A percentile compares a stretch with the other conserved stretches of the same genome.
Conservation (phyloP, 371 early-diverging fungal genomes). For the Umbelopsis sp. region DNA sequence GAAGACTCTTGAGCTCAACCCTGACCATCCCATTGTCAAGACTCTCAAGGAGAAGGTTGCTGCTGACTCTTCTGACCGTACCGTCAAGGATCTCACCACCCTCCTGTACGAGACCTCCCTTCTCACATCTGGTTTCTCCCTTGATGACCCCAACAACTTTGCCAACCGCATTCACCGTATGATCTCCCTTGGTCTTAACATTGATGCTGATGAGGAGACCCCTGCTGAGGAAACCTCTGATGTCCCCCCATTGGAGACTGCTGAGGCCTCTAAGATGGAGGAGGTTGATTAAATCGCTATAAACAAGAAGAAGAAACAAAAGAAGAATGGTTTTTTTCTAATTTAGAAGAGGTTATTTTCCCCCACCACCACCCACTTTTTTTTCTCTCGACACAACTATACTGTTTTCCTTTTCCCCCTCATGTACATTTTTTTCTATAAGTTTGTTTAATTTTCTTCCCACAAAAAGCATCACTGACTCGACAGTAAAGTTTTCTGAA, state of each 20-base stretch:
- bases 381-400: not conserved
- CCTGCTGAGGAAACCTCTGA: conserved; percentile 58
- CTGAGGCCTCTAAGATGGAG: conserved; percentile 94
- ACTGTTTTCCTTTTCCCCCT: conserved; percentile 7
- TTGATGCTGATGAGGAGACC: conserved; percentile 81
- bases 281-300: conserved; percentile 84
- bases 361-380: not conserved
- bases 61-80: conserved; percentile 93
- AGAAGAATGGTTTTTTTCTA: not conserved
- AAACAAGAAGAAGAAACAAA: not conserved
- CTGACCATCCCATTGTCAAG: conserved; percentile 92
- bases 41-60: conserved; percentile 87
- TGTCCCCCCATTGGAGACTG: conserved; percentile 69
- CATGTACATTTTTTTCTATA: conserved; percentile 16
- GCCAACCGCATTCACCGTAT: conserved; percentile 97
- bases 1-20: conserved; percentile 98
- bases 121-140: conserved; percentile 95
- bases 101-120: conserved; percentile 95
- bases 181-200: conserved; percentile 95
- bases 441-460: not conserved
- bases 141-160: conserved; percentile 94
- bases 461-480: conserved; percentile 9
- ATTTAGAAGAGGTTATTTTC: conserved; percentile 12
- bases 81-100: conserved; percentile 93
- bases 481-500: conserved; percentile 4